phyloP scores from a whole-genome alignment of 73 alveolate genomes.

The Paramecium pentaurelia region DNA sequence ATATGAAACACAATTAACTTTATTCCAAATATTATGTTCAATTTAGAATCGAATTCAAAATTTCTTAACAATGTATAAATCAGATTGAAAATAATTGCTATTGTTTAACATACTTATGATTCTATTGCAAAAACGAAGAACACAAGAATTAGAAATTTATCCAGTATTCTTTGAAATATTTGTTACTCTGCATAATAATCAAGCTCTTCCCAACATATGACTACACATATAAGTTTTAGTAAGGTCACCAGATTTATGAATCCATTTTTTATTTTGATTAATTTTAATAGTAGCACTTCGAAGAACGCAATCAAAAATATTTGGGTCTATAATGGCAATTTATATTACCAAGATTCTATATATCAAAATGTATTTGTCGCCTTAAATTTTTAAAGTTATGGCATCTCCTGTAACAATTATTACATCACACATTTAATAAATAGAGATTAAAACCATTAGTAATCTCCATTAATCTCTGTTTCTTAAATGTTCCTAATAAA shows the following conservation, averaged over 20 bases:
- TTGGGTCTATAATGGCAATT: neutral
- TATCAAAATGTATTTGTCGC: neutral
- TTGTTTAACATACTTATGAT: neutral
- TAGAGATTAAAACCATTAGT: neutral
- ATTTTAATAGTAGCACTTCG: neutral
- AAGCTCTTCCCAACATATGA: neutral
- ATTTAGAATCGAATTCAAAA: neutral
- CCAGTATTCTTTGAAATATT: neutral
- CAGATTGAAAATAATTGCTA: neutral
- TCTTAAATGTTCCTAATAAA: neutral
- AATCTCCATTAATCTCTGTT: neutral
- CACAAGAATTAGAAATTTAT: neutral
- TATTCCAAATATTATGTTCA: neutral
- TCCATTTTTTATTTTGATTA: neutral
- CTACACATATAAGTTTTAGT: neutral
- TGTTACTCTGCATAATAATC: neutral
- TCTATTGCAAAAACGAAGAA: neutral
- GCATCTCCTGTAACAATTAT: neutral
- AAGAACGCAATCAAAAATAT: neutral
- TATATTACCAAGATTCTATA: slow-evolving; percentile 15
- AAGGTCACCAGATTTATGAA: neutral
- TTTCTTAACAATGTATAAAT: neutral
- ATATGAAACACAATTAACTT: neutral
- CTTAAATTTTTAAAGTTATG: neutral
- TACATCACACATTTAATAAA: neutral